phyloP scores from a whole-genome alignment of 2,329 filamentous ascomycete species.

The Pseudogymnoascus sp. region DNA sequence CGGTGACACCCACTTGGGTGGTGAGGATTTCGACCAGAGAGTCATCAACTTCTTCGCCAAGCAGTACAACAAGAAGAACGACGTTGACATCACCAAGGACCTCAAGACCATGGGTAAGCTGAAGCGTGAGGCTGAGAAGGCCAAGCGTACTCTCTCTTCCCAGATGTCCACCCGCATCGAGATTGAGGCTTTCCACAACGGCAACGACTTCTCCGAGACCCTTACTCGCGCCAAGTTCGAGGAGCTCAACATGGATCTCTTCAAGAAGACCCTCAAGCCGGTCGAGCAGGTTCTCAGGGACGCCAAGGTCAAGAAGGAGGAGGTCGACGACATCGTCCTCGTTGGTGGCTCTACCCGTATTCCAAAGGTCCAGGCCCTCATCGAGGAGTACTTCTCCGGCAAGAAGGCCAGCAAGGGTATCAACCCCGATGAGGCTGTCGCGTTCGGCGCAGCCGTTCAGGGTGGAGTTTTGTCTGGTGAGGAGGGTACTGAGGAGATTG shows the following conservation, averaged over 20 bases:
- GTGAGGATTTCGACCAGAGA: slow-evolving; percentile 98
- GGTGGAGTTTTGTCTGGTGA: slow-evolving; percentile 91
- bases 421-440: slow-evolving; percentile 98
- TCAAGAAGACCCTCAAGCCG: slow-evolving; percentile 98
- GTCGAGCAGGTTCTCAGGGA: slow-evolving; percentile 98
- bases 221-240: slow-evolving; percentile 98
- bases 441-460: slow-evolving; percentile 94
- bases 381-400: slow-evolving; percentile 90
- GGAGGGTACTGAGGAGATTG: slow-evolving; percentile 67
- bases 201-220: slow-evolving; percentile 97
- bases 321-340: slow-evolving; percentile 93
- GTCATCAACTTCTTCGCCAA: slow-evolving; percentile 95
- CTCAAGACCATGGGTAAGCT: slow-evolving; percentile 98
- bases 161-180: slow-evolving; percentile 91
- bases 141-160: slow-evolving; percentile 94
- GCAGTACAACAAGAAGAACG: slow-evolving; percentile 97
- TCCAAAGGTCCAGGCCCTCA: slow-evolving; percentile 88
- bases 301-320: slow-evolving; percentile 90
- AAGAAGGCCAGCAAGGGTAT: slow-evolving; percentile 99
- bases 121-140: slow-evolving; percentile 98
- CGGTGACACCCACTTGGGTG: slow-evolving; percentile 95
- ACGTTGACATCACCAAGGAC: slow-evolving; percentile 86
- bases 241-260: slow-evolving; percentile 96
- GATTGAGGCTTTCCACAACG: slow-evolving; percentile 94
- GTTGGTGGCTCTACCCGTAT: slow-evolving; percentile 99